Conservation (phyloP, 306 rosid genomes). For the Trichosanthes truncata region DNA sequence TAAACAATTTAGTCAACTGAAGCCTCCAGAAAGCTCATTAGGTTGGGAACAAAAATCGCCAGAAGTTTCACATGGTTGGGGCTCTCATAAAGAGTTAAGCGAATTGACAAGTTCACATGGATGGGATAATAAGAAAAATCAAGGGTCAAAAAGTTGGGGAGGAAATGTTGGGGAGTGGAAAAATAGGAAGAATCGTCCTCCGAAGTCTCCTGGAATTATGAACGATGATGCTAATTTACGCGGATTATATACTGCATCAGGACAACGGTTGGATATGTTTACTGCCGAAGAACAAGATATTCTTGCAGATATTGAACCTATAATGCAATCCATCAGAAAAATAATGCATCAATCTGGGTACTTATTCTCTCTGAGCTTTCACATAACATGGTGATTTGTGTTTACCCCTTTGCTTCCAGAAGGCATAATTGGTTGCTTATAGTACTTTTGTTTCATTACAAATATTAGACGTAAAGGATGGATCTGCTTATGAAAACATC, state of each 20-base stretch:
- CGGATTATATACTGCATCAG: constrained; percentile 29
- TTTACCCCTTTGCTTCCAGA: background rate
- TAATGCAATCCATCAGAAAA: constrained; percentile 54
- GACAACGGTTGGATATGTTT: constrained; percentile 55
- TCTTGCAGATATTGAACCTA: constrained; percentile 46
- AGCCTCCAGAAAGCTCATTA: constrained; percentile 4
- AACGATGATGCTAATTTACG: constrained; percentile 16
- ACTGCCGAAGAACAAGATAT: constrained; percentile 69
- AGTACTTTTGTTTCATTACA: background rate
- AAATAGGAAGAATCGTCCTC: constrained; percentile 39
- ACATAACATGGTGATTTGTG: background rate
- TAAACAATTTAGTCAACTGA: background rate
- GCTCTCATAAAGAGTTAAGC: constrained; percentile 24
- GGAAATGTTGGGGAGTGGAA: constrained; percentile 55
- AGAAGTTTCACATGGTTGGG: constrained; percentile 28
- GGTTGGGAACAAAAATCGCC: constrained; percentile 24
- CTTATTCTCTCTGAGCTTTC: constrained; percentile 10
- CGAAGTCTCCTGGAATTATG: constrained; percentile 41
- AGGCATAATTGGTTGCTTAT: background rate
- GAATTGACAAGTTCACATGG: constrained; percentile 29
- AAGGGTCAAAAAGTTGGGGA: constrained; percentile 67
- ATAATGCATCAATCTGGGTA: constrained; percentile 89
- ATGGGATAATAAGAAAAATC: constrained; percentile 40
- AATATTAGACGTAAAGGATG: background rate
- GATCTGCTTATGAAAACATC: background rate